Base-by-base conservation (phyloP, 2,329 filamentous ascomycete species). In the Cucurbitaria berberidis region DNA sequence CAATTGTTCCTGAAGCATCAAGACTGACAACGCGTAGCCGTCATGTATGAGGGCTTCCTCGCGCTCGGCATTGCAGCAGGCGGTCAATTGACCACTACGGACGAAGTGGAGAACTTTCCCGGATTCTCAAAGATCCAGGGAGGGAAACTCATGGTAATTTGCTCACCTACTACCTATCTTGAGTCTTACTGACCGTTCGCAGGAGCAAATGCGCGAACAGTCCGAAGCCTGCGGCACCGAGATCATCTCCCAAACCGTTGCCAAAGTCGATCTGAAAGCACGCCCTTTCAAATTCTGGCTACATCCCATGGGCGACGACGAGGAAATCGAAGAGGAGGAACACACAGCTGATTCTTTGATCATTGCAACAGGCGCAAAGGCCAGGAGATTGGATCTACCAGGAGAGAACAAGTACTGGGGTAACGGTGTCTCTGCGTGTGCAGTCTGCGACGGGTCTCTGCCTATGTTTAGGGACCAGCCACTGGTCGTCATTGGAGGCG, bases 331-430 rank as follows among this genome's bases (percentile, higher is more conserved):
- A 73, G 85, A 81, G 55, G 86, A 89, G 54, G 80, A 79, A 48
- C 88, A 92, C 81, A 99, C 95, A 3, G 91, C 95, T 52, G 93
- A 98, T 75, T 84, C 91, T 41, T 80, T 99, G 68, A 96, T 99
- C 78, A 87, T 99, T 63, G 96, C 95, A 35, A 99, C 95, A 0
- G 95, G 95, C 64, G 95, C 96, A 43, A 96, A 93, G 59, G 95
- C 95, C 30, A 84, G 90, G 63, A 86, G 96, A 59, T 81, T 99
- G 49, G 81, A 89, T 74, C 85, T 99, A 41, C 81, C 87, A 11
- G 96, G 95, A 48, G 95, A 99, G 81, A 90, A 96, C 49, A 90
- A 88, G 76, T 99, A 92, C 85, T 99, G 96, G 96, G 93, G 96
- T 75, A 95, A 90, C 75, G 95, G 95, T 64, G 91, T 99, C 73